These are phyloP conservation scores for Plasmodium vinckei DNA, from an alignment of 169 alveolate species.

Conservation along the genomic window DNA sequence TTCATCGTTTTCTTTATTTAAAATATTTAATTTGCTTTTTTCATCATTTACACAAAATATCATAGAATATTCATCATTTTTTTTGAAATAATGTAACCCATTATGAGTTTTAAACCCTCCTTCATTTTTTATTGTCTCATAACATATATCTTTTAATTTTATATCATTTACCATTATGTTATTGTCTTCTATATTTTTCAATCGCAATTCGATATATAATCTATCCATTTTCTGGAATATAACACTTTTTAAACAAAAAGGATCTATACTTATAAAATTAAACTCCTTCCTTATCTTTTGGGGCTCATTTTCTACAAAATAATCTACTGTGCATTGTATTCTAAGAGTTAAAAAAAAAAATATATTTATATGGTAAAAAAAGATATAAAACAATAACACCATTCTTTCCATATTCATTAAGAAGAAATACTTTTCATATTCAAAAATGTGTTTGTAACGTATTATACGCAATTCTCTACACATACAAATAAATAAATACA, in stretches of 20 bases:
- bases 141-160: slow-evolving; percentile 28
- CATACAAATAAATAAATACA: not conserved
- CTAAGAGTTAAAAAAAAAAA: slow-evolving; percentile 14
- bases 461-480: no score
- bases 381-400: not conserved
- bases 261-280: slow-evolving; percentile 46
- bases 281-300: slow-evolving; percentile 52
- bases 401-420: no score
- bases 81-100: slow-evolving; percentile 57
- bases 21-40: slow-evolving; percentile 53
- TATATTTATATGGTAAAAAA: not conserved
- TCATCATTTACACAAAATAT: slow-evolving; percentile 63
- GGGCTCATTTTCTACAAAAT: slow-evolving; percentile 35
- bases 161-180: slow-evolving; percentile 47
- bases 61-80: slow-evolving; percentile 70
- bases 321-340: slow-evolving; percentile 47
- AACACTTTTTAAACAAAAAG: slow-evolving; percentile 27
- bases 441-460: no score
- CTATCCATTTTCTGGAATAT: slow-evolving; percentile 49
- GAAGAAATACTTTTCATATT: no score
- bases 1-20: slow-evolving; percentile 24
- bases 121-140: slow-evolving; percentile 45
- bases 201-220: slow-evolving; percentile 24
- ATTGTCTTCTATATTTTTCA: slow-evolving; percentile 56
- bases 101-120: slow-evolving; percentile 23